Evolutionary conservation across 306 rosid genomes (phyloP), one percentile per base, ranked within the genome.

Genomic region (Dalbergia cultrata): DNA sequence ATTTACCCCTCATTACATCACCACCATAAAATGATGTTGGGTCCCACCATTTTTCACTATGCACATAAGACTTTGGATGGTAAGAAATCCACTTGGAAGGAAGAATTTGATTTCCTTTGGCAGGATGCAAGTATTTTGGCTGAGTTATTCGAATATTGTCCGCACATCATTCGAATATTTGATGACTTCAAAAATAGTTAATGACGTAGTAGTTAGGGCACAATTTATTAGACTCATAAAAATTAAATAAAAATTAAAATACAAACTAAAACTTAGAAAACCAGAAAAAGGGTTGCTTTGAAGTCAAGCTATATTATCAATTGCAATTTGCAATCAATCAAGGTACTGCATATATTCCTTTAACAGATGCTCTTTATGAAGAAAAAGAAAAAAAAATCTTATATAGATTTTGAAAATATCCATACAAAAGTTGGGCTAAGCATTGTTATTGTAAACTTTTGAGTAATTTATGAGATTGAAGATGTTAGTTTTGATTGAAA

Each of bases 291-390:
- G 62, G 33, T 62, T 34, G 10, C 33, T 44, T 7, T 4, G 65
- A 52, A 60, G 85, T 81, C 72, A 60, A 60, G 54, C 13, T 37
- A 11, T 35, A 34, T 57, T 64, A 6, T 58, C 22, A 57, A 54
- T 56, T 56, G 69, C 53, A 65, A 56, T 11, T 68, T 78, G 69
- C 16, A 50, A 57, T 16, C 33, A 57, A 67, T 43, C 0, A 57
- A 41, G 58, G 26, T 56, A 19, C 44, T 39, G 71, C 39, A 26
- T 1, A 26, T 26, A 13, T 33, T 49, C 63, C 22, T 64, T 77
- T 14, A 19, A 13, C 43, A 52, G 2, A 4, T 66, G 74, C 12
- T 22, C 19, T 52, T 77, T 26, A 26, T 3, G 2, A 26, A 26
- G 31, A 3, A 26, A 26, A 4, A 10, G 10, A 52, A 65, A 67